Evolutionary conservation across 306 rosid genomes (phyloP).

Genomic region (Leucaena leucocephala): DNA sequence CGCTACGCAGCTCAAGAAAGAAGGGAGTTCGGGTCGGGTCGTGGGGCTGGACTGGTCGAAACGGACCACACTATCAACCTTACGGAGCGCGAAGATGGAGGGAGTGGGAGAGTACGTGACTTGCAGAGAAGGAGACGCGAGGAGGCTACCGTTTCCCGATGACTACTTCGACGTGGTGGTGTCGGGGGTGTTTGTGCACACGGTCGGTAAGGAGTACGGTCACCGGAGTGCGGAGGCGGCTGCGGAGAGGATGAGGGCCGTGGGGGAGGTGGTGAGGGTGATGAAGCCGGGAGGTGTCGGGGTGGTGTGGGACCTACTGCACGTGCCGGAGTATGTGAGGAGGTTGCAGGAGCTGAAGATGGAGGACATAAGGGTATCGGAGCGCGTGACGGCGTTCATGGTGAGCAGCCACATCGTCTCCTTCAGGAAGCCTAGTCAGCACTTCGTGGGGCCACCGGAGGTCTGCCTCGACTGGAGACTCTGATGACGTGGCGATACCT

Average conservation of each 20-base stretch:
- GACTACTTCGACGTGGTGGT: slow-evolving; percentile 95
- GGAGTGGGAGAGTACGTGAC: slow-evolving; percentile 97
- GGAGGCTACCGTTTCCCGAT: slow-evolving; percentile 85
- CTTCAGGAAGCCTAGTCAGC: slow-evolving; percentile 83
- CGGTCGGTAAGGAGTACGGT: slow-evolving; percentile 87
- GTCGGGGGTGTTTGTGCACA: slow-evolving; percentile 90
- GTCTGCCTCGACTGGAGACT: slow-evolving; percentile 93
- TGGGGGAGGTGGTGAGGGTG: slow-evolving; percentile 91
- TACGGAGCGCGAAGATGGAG: slow-evolving; percentile 74
- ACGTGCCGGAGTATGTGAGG: slow-evolving; percentile 90
- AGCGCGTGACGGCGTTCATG: slow-evolving; percentile 94
- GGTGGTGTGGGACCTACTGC: slow-evolving; percentile 95
- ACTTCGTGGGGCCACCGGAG: slow-evolving; percentile 66
- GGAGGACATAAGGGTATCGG: slow-evolving; percentile 90
- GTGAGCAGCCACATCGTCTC: slow-evolving; percentile 93
- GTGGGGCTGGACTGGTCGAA: slow-evolving; percentile 80
- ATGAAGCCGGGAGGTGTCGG: slow-evolving; percentile 82
- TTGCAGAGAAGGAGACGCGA: slow-evolving; percentile 89
- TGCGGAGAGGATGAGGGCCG: slow-evolving; percentile 92
- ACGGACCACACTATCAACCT: slow-evolving; percentile 59
- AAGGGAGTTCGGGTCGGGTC: slow-evolving; percentile 90
- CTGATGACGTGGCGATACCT: slow-evolving; percentile 38
- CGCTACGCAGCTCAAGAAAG: slow-evolving; percentile 87
- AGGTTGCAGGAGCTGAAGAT: slow-evolving; percentile 87
- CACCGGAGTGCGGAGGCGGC: slow-evolving; percentile 84